These are phyloP conservation scores for Silene conica DNA, from an alignment of 148 eudicot species.

Conservation along the genomic window DNA sequence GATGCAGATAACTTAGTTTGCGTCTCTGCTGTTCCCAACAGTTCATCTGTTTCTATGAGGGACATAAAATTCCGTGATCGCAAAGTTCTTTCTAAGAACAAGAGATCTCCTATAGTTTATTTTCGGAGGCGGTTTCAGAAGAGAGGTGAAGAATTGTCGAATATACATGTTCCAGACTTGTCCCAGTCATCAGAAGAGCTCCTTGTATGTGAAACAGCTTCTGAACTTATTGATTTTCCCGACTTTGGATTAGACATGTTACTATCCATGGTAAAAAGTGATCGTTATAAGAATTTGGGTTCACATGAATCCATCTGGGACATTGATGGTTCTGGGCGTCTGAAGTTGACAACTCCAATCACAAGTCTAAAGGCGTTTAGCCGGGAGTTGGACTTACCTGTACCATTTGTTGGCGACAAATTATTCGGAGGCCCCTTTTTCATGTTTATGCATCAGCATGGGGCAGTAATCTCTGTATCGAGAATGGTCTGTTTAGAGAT, in stretches of 20 bases:
- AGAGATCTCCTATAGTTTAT: slow-evolving; percentile 55
- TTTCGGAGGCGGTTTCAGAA: slow-evolving; percentile 59
- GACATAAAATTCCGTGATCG: slow-evolving; percentile 23
- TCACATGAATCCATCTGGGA: slow-evolving; percentile 34
- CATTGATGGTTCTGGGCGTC: slow-evolving; percentile 36
- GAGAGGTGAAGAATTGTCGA: slow-evolving; percentile 25
- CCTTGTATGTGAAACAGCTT: slow-evolving; percentile 20
- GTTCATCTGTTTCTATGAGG: slow-evolving; percentile 19
- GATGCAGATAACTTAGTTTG: not conserved
- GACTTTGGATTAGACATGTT: slow-evolving; percentile 24
- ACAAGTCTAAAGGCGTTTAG: slow-evolving; percentile 33
- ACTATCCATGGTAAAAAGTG: slow-evolving; percentile 17
- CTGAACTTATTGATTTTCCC: slow-evolving; percentile 18
- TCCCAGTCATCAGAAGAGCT: slow-evolving; percentile 15
- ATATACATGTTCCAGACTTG: slow-evolving; percentile 13
- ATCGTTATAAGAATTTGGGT: slow-evolving; percentile 16
- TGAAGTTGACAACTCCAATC: slow-evolving; percentile 32
- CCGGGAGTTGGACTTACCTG: slow-evolving; percentile 29
- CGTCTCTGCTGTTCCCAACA: not conserved
- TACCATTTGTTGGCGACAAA: slow-evolving; percentile 18
- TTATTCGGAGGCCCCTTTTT: slow-evolving; percentile 30
- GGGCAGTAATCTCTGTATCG: slow-evolving; percentile 50
- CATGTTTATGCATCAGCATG: slow-evolving; percentile 51
- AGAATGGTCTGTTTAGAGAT: slow-evolving; percentile 70
- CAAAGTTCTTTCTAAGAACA: slow-evolving; percentile 19